Percentiles rank a stretch among this genome's conserved stretches.
Evolutionary conservation across 768 basidiomycete genomes (phyloP).

Genomic region (Exidia glandulosa): DNA sequence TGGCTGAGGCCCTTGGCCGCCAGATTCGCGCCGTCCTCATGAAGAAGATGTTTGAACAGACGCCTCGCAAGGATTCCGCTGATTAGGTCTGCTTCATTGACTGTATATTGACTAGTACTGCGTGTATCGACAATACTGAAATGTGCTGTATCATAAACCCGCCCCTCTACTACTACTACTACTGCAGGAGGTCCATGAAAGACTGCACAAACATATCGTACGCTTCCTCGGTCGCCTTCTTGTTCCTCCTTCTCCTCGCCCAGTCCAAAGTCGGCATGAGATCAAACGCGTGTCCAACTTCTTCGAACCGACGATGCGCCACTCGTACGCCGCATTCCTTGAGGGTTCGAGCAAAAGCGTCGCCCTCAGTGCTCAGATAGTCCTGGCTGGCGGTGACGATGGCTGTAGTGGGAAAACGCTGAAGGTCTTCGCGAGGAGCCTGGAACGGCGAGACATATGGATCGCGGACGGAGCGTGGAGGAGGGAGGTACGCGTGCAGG

Average conservation of each 20-base stretch:
- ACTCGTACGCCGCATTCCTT: slow-evolving; percentile 5
- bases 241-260: slow-evolving; percentile 3
- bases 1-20: slow-evolving; percentile 2
- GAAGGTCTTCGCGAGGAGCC: background rate
- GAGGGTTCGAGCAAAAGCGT: slow-evolving; percentile 6
- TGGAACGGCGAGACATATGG: slow-evolving; percentile 8
- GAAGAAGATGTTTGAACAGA: background rate
- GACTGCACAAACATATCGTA: slow-evolving; percentile 9
- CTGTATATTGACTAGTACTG: too few species aligned
- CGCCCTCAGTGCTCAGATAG: slow-evolving; percentile 9
- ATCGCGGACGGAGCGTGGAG: slow-evolving; percentile 2
- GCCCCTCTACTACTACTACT: too few species aligned
- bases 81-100: too few species aligned
- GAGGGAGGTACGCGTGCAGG: slow-evolving; percentile 8
- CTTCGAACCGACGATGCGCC: slow-evolving; percentile 3
- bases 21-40: too few species aligned
- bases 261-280: slow-evolving; percentile 2
- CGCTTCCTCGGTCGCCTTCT: slow-evolving; percentile 7
- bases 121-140: too few species aligned
- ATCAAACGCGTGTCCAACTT: slow-evolving; percentile 12
- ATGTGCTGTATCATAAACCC: too few species aligned
- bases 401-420: slow-evolving; percentile 7
- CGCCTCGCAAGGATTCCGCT: too few species aligned
- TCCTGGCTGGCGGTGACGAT: slow-evolving; percentile 11
- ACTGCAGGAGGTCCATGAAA: too few species aligned